Percentiles rank a stretch among this genome's conserved stretches.
Conservation (phyloP, 23 red algal genomes). For the Agarophyton chilense region DNA sequence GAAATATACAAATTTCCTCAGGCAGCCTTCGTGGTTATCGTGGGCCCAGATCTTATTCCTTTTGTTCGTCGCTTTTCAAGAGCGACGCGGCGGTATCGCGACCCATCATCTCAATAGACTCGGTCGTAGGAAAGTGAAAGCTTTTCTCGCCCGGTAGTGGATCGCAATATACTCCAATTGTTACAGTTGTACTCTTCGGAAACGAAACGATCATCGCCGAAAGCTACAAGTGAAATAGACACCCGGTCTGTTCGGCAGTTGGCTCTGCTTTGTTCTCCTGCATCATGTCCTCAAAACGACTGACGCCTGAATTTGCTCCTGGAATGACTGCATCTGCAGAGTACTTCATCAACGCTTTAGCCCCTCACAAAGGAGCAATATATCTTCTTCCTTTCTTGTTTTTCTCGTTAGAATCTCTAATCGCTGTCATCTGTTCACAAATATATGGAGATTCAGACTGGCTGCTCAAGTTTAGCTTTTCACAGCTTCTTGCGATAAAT, state of each 20-base stretch:
- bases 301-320: constrained; percentile 43
- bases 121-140: background rate
- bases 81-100: no score
- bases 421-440: constrained; percentile 21
- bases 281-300: constrained; percentile 2
- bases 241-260: no score
- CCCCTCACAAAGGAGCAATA: background rate
- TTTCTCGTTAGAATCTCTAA: constrained; percentile 11
- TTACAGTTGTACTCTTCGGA: no score
- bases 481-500: constrained; percentile 60
- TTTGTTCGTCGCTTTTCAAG: background rate
- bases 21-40: background rate
- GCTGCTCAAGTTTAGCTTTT: constrained; percentile 59
- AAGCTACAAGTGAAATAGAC: no score
- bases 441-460: constrained; percentile 32
- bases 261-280: no score
- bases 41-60: background rate
- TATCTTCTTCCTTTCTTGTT: constrained; percentile 23
- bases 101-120: background rate
- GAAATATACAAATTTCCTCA: constrained; percentile 4
- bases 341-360: constrained; percentile 16
- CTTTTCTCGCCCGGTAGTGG: no score
- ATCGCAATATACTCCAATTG: no score
- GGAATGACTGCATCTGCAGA: constrained; percentile 19
- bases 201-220: no score